Evolutionary conservation across 495 filamentous ascomycete species (phyloP).

Genomic region (Trichocladium uniseriatum): DNA sequence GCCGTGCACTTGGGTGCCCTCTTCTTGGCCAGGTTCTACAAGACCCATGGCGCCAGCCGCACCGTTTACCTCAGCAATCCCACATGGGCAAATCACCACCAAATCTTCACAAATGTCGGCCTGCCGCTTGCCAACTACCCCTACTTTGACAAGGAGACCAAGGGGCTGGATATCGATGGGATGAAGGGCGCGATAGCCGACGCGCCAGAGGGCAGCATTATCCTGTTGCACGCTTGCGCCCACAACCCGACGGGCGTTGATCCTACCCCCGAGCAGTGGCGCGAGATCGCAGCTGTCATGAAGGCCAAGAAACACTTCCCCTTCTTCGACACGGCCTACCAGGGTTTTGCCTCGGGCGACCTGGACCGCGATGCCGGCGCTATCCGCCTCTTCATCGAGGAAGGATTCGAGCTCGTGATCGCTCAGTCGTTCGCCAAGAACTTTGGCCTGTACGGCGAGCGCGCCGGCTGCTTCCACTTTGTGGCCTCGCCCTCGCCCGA

Average conservation of each 20-base stretch:
- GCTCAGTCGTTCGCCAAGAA: slow-evolving; percentile 99
- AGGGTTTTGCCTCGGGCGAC: slow-evolving; percentile 93
- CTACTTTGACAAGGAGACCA: slow-evolving; percentile 81
- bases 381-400: slow-evolving; percentile 83
- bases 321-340: slow-evolving; percentile 98
- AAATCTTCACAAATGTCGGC: slow-evolving; percentile 91
- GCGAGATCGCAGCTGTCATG: slow-evolving; percentile 70
- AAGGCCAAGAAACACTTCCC: slow-evolving; percentile 76
- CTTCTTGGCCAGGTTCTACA: slow-evolving; percentile 75
- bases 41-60: slow-evolving; percentile 54
- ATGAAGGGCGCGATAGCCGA: slow-evolving; percentile 59
- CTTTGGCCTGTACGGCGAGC: slow-evolving; percentile 95
- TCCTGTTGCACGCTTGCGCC: slow-evolving; percentile 92
- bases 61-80: slow-evolving; percentile 83
- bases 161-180: slow-evolving; percentile 83
- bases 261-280: slow-evolving; percentile 90
- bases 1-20: slow-evolving; percentile 81
- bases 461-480: slow-evolving; percentile 93
- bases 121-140: slow-evolving; percentile 75
- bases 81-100: slow-evolving; percentile 97
- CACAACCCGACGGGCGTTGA: slow-evolving; percentile 99
- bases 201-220: slow-evolving; percentile 69
- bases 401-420: slow-evolving; percentile 91
- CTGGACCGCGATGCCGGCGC: slow-evolving; percentile 79
- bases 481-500: slow-evolving; percentile 65